phyloP scores from a whole-genome alignment of 768 basidiomycete species.

The Coprinopsis marcescibilis region DNA sequence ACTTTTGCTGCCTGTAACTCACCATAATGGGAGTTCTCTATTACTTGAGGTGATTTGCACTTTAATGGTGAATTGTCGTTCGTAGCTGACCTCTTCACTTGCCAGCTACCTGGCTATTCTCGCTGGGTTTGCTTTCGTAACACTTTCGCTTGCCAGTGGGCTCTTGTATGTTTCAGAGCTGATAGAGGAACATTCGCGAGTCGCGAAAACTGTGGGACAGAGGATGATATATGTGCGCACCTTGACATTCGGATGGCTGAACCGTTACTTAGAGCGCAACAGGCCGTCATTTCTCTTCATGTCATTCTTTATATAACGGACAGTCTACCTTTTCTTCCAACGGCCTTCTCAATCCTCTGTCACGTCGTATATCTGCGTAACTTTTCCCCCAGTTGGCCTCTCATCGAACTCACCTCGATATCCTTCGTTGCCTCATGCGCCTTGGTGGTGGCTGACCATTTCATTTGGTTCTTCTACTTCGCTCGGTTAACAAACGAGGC shows the following conservation, averaged over 20 bases:
- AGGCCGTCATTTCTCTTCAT: constrained; percentile 81
- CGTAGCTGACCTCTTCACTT: constrained; percentile 8
- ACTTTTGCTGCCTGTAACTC: too few relatives aligned
- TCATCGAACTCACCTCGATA: constrained; percentile 83
- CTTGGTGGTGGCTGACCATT: constrained; percentile 86
- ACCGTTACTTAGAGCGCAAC: background rate
- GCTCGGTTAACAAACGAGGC: constrained; percentile 63
- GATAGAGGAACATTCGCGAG: constrained; percentile 87
- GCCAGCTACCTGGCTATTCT: constrained; percentile 68
- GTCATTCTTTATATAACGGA: constrained; percentile 74
- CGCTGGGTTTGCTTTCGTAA: constrained; percentile 84
- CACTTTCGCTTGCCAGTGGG: constrained; percentile 88
- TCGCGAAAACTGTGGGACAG: constrained; percentile 80
- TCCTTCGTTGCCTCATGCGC: constrained; percentile 83
- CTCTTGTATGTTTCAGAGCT: constrained; percentile 90
- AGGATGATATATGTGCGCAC: constrained; percentile 81
- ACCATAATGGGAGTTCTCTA: too few relatives aligned
- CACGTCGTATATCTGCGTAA: constrained; percentile 91
- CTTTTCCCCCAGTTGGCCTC: constrained; percentile 85
- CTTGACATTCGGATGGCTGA: background rate
- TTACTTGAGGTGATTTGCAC: constrained; percentile 65
- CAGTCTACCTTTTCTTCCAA: constrained; percentile 69
- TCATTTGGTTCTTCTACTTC: constrained; percentile 96
- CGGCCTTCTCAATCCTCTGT: constrained; percentile 73
- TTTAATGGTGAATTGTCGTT: too few relatives aligned